Conservation (phyloP, 352 stramenopile species). For the Phytophthora chlamydospora region DNA sequence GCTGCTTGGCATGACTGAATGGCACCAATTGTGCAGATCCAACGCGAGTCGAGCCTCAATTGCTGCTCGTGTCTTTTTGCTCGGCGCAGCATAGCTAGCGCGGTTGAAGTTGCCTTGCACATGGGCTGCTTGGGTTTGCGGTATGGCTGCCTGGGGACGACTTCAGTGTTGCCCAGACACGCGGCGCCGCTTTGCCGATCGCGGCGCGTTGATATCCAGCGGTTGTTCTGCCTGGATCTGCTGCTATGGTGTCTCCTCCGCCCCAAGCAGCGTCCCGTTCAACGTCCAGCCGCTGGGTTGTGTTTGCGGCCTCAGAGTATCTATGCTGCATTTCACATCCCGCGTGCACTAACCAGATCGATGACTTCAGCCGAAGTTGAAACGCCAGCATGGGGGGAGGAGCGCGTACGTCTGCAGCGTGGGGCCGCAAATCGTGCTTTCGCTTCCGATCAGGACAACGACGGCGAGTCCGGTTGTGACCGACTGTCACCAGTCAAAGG, state of each 20-base stretch:
- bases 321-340: conserved; percentile 34
- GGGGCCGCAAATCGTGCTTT: conserved; percentile 8
- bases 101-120: conserved; percentile 21
- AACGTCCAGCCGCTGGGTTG: conserved; percentile 2
- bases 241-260: conserved; percentile 11
- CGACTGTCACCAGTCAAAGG: not conserved
- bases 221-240: conserved; percentile 13
- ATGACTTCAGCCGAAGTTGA: conserved; percentile 13
- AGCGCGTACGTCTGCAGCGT: conserved; percentile 12
- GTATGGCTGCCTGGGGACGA: conserved; percentile 10
- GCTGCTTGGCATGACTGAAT: too few relatives aligned
- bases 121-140: conserved; percentile 17
- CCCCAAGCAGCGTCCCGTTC: conserved; percentile 17
- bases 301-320: conserved; percentile 22
- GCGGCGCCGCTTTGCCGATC: conserved; percentile 4
- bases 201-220: not conserved
- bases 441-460: not conserved
- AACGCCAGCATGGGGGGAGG: not conserved
- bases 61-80: conserved; percentile 17
- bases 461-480: not conserved
- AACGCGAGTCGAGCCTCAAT: conserved; percentile 1
- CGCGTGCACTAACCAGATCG: conserved; percentile 21
- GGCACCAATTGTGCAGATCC: conserved; percentile 12
- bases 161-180: conserved; percentile 26
- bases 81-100: conserved; percentile 1